Evolutionary conservation across 768 basidiomycete genomes (phyloP).

Genomic region (Boletus rubescentipes): DNA sequence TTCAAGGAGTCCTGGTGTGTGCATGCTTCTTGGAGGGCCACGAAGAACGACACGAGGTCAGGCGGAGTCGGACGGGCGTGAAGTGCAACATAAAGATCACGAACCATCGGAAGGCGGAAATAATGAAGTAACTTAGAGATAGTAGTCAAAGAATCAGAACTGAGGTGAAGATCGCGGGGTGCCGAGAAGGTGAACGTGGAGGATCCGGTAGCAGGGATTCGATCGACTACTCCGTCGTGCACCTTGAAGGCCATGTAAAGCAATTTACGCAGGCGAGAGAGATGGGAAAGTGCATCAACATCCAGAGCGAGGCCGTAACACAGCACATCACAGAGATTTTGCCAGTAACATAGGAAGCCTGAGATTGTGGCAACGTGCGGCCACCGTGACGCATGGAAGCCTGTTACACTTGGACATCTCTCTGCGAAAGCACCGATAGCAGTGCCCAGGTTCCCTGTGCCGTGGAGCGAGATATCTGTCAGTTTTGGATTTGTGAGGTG

Average conservation of each 20-base stretch:
- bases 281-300: not conserved
- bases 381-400: not conserved
- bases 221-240: not conserved
- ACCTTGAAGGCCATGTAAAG: not conserved
- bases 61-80: not conserved
- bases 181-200: not conserved
- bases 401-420: not conserved
- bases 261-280: not conserved
- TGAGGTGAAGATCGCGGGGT: not conserved
- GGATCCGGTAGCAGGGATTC: not conserved
- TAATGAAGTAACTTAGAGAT: not conserved
- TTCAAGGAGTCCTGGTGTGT: not conserved
- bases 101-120: not conserved
- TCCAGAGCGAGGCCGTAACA: not conserved
- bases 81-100: not conserved
- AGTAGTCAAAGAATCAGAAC: not conserved
- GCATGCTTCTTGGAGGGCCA: not conserved
- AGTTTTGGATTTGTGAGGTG: conserved; percentile 6
- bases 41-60: conserved; percentile 5
- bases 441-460: not conserved
- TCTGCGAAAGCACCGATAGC: not conserved
- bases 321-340: not conserved
- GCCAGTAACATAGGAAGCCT: conserved; percentile 5
- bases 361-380: not conserved
- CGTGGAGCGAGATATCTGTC: not conserved